Evolutionary conservation across 805 yeast species (phyloP).

Genomic region (Metschnikowia noctiluminum): DNA sequence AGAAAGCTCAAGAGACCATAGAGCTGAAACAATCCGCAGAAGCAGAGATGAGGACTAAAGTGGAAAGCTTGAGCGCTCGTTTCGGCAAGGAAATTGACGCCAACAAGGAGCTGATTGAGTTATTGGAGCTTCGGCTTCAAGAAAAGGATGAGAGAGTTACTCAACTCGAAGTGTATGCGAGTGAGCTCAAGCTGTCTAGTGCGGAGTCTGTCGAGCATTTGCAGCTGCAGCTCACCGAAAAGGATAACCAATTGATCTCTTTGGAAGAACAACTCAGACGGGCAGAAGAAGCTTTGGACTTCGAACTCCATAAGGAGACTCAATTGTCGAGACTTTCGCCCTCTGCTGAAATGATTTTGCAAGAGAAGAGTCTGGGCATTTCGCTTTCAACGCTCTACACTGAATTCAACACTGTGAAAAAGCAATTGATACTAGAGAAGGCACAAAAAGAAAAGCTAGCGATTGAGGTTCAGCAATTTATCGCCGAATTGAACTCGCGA

Average conservation of each 20-base stretch:
- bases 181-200: constrained; percentile 38
- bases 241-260: constrained; percentile 31
- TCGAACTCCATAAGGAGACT: constrained; percentile 37
- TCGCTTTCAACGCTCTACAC: constrained; percentile 64
- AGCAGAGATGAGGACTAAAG: constrained; percentile 22
- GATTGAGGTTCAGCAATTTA: constrained; percentile 64
- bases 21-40: constrained; percentile 24
- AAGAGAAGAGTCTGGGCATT: constrained; percentile 44
- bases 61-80: constrained; percentile 47
- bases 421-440: constrained; percentile 64
- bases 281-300: constrained; percentile 41
- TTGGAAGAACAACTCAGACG: constrained; percentile 36
- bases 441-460: constrained; percentile 69
- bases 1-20: constrained; percentile 43
- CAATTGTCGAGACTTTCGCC: constrained; percentile 48
- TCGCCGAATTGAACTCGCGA: constrained; percentile 71
- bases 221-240: constrained; percentile 35
- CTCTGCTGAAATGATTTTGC: constrained; percentile 52
- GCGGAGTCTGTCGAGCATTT: constrained; percentile 32
- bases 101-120: constrained; percentile 58
- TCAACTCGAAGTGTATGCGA: constrained; percentile 49
- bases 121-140: constrained; percentile 51
- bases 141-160: constrained; percentile 51
- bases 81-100: constrained; percentile 37
- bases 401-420: constrained; percentile 61